Base-by-base conservation (phyloP, 2,329 filamentous ascomycete genomes). In the Ophiocordyceps sinensis region DNA sequence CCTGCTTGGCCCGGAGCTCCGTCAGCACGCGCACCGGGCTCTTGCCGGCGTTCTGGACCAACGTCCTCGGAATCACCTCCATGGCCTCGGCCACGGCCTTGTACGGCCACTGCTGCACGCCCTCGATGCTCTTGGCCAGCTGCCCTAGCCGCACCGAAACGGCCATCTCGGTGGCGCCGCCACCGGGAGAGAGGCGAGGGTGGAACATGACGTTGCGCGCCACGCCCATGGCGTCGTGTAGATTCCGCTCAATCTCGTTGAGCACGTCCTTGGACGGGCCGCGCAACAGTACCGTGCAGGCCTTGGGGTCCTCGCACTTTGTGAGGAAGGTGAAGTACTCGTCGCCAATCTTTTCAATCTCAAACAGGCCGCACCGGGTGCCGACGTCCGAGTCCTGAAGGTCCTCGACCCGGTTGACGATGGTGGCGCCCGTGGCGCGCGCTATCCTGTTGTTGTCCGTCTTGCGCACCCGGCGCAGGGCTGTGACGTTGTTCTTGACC, bases 371-470 rank as follows among this genome's bases (percentile, higher is more conserved):
- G 55, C 91, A 96, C 53, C 82, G 70, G 4, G 88, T 96, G 57
- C 91, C 91, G 42, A 98, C 82, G 55, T 98, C 91, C 4, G 85
- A 85, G 55, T 94, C 86, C 53, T 88, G 80, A 41, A 96, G 75
- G 56, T 95, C 86, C 54, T 95, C 88, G 41, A 95, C 86, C 44
- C 88, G 80, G 72, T 98, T 98, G 53, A 98, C 87, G 51, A 98
- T 95, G 29, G 89, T 98, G 45, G 91, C 91, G 42, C 91, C 91
- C 2, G 85, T 94, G 30, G 91, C 91, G 58, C 91, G 83, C 44
- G 91, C 87, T 66, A 98, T 89, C 68, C 91, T 84, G 79, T 98
- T 98, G 76, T 96, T 98, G 71, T 98, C 91, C 40, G 89, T 95
- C 74, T 98, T 98, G 59, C 91, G 83, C 45, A 98, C 91, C 56